Conservation (phyloP, 768 basidiomycete species). For the Rossbeevera mucosa region DNA sequence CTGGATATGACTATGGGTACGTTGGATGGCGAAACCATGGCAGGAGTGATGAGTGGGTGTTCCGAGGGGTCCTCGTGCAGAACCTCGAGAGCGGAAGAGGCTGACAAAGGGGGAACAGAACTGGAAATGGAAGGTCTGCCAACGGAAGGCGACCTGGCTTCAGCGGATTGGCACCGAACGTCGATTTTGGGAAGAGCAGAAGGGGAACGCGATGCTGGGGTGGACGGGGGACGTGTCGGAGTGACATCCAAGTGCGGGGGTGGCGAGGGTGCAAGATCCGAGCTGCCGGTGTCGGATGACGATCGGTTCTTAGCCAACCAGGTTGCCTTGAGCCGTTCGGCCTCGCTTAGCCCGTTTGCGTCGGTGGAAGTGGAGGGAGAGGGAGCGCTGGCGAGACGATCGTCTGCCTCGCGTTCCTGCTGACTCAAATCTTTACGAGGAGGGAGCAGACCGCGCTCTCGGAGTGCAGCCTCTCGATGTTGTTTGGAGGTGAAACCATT, state of each 20-base stretch:
- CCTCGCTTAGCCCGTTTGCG: slow-evolving; percentile 36
- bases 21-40: not conserved
- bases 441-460: slow-evolving; percentile 56
- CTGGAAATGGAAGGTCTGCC: slow-evolving; percentile 24
- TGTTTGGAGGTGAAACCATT: slow-evolving; percentile 22
- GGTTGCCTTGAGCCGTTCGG: slow-evolving; percentile 48
- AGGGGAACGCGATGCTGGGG: not conserved
- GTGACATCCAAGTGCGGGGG: slow-evolving; percentile 1
- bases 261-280: slow-evolving; percentile 5
- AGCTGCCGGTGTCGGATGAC: slow-evolving; percentile 24
- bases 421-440: slow-evolving; percentile 34
- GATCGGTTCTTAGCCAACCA: slow-evolving; percentile 45
- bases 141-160: slow-evolving; percentile 1
- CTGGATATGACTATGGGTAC: slow-evolving; percentile 21
- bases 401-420: slow-evolving; percentile 39
- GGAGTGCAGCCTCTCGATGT: slow-evolving; percentile 48
- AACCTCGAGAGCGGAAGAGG: slow-evolving; percentile 25
- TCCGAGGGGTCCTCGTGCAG: slow-evolving; percentile 28
- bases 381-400: slow-evolving; percentile 37
- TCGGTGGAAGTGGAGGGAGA: slow-evolving; percentile 20
- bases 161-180: slow-evolving; percentile 3
- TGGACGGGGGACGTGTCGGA: not conserved
- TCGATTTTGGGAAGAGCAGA: slow-evolving; percentile 2
- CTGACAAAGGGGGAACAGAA: slow-evolving; percentile 22
- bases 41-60: slow-evolving; percentile 14